Conservation (phyloP, 805 yeast genomes). For the Phaffomyces opuntiae region DNA sequence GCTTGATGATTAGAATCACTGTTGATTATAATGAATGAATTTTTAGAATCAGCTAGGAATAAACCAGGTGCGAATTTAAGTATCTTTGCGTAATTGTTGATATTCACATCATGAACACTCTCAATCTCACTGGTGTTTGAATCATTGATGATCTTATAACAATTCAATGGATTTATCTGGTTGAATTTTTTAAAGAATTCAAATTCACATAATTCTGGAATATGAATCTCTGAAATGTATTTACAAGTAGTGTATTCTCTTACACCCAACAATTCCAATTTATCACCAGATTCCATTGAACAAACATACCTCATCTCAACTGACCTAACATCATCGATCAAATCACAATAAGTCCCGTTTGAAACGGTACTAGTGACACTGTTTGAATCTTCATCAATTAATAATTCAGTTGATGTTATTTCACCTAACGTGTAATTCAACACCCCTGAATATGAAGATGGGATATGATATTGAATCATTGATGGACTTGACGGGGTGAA, state of each 20-base stretch:
- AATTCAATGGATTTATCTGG: background rate
- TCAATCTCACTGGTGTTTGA: background rate
- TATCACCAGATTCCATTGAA: constrained; percentile 5
- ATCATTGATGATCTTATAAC: background rate
- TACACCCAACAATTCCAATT: background rate
- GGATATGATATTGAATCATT: constrained; percentile 1
- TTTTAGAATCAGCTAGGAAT: constrained; percentile 1
- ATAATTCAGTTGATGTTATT: background rate
- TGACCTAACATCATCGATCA: constrained; percentile 18
- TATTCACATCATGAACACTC: background rate
- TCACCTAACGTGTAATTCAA: constrained; percentile 6
- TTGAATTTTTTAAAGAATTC: constrained; percentile 12
- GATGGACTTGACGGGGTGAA: background rate
- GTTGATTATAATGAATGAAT: background rate
- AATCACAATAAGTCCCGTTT: constrained; percentile 21
- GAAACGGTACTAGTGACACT: constrained; percentile 1
- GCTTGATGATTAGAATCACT: background rate
- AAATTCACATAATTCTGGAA: constrained; percentile 18
- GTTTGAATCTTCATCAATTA: constrained; percentile 1
- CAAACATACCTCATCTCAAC: constrained; percentile 20
- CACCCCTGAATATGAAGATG: background rate
- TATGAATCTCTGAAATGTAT: constrained; percentile 14
- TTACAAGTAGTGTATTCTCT: constrained; percentile 20
- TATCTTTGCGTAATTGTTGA: background rate
- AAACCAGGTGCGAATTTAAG: background rate